phyloP scores from a whole-genome alignment of 2,329 filamentous ascomycete species.

The Spiromastix sp. region DNA sequence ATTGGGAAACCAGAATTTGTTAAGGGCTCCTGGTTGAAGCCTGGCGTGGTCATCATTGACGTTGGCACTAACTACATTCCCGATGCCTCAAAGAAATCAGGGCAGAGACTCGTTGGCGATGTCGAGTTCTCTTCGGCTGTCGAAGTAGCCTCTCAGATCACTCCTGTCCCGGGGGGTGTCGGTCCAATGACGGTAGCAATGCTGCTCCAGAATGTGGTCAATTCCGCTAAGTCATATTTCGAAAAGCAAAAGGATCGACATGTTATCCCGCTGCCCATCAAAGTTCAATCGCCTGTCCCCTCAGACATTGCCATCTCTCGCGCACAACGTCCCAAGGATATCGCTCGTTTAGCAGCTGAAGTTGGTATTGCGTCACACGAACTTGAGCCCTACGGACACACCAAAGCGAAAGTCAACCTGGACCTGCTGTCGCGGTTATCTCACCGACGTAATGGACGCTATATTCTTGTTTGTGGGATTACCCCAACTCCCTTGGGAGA shows the following conservation, averaged over 20 bases:
- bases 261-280: slow-evolving; percentile 74
- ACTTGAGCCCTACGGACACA: slow-evolving; percentile 85
- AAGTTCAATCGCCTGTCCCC: slow-evolving; percentile 70
- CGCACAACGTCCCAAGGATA: slow-evolving; percentile 81
- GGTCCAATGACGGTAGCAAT: slow-evolving; percentile 99
- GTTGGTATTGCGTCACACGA: slow-evolving; percentile 81
- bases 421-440: slow-evolving; percentile 69
- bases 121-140: slow-evolving; percentile 81
- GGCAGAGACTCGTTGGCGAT: slow-evolving; percentile 84
- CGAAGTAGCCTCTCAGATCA: slow-evolving; percentile 84
- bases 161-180: slow-evolving; percentile 90
- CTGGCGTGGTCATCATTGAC: slow-evolving; percentile 90
- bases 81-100: slow-evolving; percentile 82
- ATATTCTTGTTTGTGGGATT: slow-evolving; percentile 88
- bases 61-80: slow-evolving; percentile 95
- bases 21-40: slow-evolving; percentile 92
- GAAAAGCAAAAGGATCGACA: slow-evolving; percentile 71
- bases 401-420: slow-evolving; percentile 93
- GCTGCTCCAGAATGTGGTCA: slow-evolving; percentile 90
- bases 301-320: slow-evolving; percentile 91
- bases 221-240: slow-evolving; percentile 71
- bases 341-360: slow-evolving; percentile 74
- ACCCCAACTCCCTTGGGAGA: slow-evolving; percentile 94
- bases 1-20: slow-evolving; percentile 83
- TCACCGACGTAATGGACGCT: slow-evolving; percentile 80